A percentile compares a stretch with the other conserved stretches of the same genome.
Conservation (phyloP, 2,329 filamentous ascomycete genomes). For the Penicillium sp. region DNA sequence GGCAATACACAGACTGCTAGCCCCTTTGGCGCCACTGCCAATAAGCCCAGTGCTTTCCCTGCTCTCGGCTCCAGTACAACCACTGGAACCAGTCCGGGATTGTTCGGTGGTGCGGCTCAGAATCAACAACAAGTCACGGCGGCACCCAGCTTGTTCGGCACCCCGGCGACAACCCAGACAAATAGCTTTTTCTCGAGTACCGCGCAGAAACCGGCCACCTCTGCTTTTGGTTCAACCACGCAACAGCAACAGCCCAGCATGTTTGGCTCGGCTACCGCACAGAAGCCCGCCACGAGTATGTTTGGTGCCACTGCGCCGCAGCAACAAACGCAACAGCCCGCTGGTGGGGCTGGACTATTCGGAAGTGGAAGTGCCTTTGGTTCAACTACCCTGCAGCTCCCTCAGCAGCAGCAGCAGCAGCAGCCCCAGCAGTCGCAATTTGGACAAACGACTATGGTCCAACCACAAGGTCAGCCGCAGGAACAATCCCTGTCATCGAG, state of each 20-base stretch:
- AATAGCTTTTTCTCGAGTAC: slow-evolving; percentile 37
- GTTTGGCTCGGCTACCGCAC: slow-evolving; percentile 35
- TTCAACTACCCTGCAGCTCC: slow-evolving; percentile 21
- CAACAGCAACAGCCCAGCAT: slow-evolving; percentile 16
- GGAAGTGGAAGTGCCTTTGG: slow-evolving; percentile 29
- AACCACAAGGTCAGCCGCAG: slow-evolving; percentile 36
- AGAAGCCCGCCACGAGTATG: slow-evolving; percentile 44
- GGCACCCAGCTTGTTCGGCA: slow-evolving; percentile 36
- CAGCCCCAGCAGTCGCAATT: slow-evolving; percentile 49
- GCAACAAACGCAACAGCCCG: slow-evolving; percentile 33
- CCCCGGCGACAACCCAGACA: slow-evolving; percentile 32
- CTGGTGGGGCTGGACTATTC: slow-evolving; percentile 30
- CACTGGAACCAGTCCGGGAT: slow-evolving; percentile 33
- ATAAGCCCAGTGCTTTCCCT: slow-evolving; percentile 49
- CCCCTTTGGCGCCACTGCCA: slow-evolving; percentile 41
- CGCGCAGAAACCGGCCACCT: slow-evolving; percentile 39
- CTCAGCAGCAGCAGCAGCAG: slow-evolving; percentile 38
- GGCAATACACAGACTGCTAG: slow-evolving; percentile 35
- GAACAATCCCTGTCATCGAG: slow-evolving; percentile 43
- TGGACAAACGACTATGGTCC: slow-evolving; percentile 48
- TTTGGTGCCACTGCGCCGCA: slow-evolving; percentile 41
- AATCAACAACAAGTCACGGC: slow-evolving; percentile 33
- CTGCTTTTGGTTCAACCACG: slow-evolving; percentile 42
- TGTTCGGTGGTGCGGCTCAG: slow-evolving; percentile 38
- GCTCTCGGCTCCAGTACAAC: slow-evolving; percentile 33